Percentiles rank a stretch among this genome's conserved stretches.
phyloP scores from a whole-genome alignment of 108 stramenopile species.

The Nitzschia sp. region DNA sequence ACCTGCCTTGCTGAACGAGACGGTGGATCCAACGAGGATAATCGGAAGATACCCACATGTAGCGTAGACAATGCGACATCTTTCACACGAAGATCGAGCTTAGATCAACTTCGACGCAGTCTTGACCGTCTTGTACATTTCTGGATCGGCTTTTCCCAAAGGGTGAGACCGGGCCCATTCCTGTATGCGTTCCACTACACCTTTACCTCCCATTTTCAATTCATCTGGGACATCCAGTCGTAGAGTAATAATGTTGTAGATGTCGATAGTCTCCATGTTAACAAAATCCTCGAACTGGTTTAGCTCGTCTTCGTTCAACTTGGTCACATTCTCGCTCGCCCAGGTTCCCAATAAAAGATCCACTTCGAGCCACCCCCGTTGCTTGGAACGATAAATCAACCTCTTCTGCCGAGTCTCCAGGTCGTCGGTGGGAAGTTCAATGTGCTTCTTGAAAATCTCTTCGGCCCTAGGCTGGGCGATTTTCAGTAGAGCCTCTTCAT shows the following conservation, averaged over 20 bases:
- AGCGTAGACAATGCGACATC: too few species aligned
- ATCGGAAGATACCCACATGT: too few species aligned
- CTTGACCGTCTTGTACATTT: slow-evolving; percentile 74
- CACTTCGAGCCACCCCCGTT: slow-evolving; percentile 98
- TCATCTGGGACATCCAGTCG: slow-evolving; percentile 79
- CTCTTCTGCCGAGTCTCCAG: slow-evolving; percentile 84
- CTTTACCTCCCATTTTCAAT: slow-evolving; percentile 49
- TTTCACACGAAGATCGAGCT: too few species aligned
- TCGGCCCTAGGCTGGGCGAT: slow-evolving; percentile 68
- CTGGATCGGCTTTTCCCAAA: slow-evolving; percentile 83
- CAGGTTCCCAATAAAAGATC: slow-evolving; percentile 98
- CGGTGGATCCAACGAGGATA: too few species aligned
- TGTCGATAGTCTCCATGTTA: slow-evolving; percentile 98
- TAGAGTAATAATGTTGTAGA: slow-evolving; percentile 96
- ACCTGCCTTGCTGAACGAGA: too few species aligned
- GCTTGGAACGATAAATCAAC: slow-evolving; percentile 96
- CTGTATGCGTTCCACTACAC: slow-evolving; percentile 81
- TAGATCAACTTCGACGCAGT: slow-evolving; percentile 77
- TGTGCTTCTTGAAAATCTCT: slow-evolving; percentile 65
- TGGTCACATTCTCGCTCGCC: slow-evolving; percentile 91
- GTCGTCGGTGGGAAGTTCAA: slow-evolving; percentile 58
- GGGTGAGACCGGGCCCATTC: slow-evolving; percentile 83
- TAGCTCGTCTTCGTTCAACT: slow-evolving; percentile 69
- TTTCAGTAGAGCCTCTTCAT: slow-evolving; percentile 70
- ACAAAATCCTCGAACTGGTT: slow-evolving; percentile 96